phyloP scores from a whole-genome alignment of 176 grass and related monocot species.

The Aegilops umbellulata region DNA sequence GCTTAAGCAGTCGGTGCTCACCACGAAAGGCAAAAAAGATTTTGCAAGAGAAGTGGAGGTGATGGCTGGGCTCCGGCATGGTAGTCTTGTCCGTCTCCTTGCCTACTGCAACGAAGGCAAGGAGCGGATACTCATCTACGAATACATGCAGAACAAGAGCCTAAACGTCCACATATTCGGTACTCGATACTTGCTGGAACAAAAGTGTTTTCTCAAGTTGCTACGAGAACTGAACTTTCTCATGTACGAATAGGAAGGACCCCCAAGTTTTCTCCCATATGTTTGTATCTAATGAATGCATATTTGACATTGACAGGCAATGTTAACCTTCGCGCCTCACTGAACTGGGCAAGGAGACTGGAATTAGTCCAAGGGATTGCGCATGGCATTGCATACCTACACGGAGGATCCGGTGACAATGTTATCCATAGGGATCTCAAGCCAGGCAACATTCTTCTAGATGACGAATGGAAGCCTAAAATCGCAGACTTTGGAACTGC shows the following conservation, averaged over 20 bases:
- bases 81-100: slow-evolving; percentile 13
- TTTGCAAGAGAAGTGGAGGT: slow-evolving; percentile 36
- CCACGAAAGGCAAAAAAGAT: background rate
- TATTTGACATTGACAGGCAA: background rate
- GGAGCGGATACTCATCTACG: slow-evolving; percentile 14
- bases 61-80: slow-evolving; percentile 26
- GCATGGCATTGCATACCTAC: slow-evolving; percentile 22
- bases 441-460: slow-evolving; percentile 22
- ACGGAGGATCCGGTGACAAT: slow-evolving; percentile 11
- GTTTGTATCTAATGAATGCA: background rate
- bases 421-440: slow-evolving; percentile 43
- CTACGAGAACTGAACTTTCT: background rate
- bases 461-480: slow-evolving; percentile 28
- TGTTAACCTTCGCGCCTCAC: background rate
- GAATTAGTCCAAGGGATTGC: slow-evolving; percentile 16
- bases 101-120: slow-evolving; percentile 17
- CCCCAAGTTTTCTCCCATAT: background rate
- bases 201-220: background rate
- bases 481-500: slow-evolving; percentile 26
- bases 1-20: background rate
- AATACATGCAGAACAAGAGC: slow-evolving; percentile 22
- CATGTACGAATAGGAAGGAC: background rate
- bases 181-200: background rate
- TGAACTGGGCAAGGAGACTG: slow-evolving; percentile 15
- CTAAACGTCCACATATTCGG: slow-evolving; percentile 29